Conservation (phyloP, 2,329 filamentous ascomycete species). For the Aspergillus calidoustus region DNA sequence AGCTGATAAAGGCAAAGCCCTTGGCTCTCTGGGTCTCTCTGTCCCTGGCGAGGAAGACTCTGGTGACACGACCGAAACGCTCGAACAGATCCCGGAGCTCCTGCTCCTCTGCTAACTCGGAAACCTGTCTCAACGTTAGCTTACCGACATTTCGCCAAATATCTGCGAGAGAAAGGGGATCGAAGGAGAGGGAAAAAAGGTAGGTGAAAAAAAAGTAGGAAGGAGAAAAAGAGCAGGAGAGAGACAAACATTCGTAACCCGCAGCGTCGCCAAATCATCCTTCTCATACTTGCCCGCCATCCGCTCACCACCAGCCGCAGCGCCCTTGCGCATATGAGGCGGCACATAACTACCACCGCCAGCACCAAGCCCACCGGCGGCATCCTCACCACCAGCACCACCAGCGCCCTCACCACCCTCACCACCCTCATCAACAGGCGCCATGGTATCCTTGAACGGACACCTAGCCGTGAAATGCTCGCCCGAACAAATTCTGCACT, state of each 20-base stretch:
- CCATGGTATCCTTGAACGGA: constrained; percentile 99
- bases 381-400: constrained; percentile 48
- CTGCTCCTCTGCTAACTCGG: constrained; percentile 93
- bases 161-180: neutral
- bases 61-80: constrained; percentile 92
- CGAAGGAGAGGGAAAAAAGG: neutral
- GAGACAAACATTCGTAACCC: constrained; percentile 90
- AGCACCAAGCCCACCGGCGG: constrained; percentile 62
- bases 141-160: neutral
- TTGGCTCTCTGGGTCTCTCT: constrained; percentile 94
- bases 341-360: constrained; percentile 90
- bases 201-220: constrained; percentile 18
- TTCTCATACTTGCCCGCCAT: constrained; percentile 95
- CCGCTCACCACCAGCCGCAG: constrained; percentile 68
- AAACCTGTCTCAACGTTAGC: constrained; percentile 64
- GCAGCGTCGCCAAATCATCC: constrained; percentile 93
- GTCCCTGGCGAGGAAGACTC: constrained; percentile 98
- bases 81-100: constrained; percentile 98
- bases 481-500: constrained; percentile 97
- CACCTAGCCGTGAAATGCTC: constrained; percentile 99
- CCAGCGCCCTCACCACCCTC: constrained; percentile 49
- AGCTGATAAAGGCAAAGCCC: constrained; percentile 99
- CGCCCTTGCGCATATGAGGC: constrained; percentile 80
- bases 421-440: constrained; percentile 59
- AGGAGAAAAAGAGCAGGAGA: neutral